Conservation (phyloP, 1,284 basidiomycete genomes). For the Moesziomyces sp. region DNA sequence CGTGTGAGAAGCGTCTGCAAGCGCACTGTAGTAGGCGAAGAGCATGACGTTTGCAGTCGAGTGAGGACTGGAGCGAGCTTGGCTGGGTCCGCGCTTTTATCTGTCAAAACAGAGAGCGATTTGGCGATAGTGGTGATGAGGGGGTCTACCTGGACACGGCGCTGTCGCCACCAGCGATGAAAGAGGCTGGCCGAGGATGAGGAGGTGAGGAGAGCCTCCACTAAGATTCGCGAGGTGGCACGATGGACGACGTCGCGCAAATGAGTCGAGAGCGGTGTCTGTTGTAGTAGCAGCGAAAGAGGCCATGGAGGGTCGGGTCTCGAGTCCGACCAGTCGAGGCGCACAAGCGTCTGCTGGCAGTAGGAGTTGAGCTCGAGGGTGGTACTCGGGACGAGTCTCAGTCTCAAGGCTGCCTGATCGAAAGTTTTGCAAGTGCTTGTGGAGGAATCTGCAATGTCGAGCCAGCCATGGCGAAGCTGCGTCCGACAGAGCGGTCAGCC, state of each 20-base stretch:
- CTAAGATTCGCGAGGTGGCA: conserved; percentile 17
- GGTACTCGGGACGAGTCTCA: conserved; percentile 12
- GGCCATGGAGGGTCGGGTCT: not conserved
- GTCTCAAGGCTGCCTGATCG: not conserved
- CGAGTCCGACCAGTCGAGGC: conserved; percentile 17
- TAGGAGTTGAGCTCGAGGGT: not conserved
- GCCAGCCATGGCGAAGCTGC: conserved; percentile 25
- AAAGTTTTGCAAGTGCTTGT: not conserved
- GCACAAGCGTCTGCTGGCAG: conserved; percentile 1
- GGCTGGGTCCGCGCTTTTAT: not conserved
- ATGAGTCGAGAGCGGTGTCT: conserved; percentile 1
- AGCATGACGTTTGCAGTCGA: not conserved
- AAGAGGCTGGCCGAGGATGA: conserved; percentile 16
- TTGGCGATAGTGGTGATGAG: conserved; percentile 22
- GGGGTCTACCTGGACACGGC: conserved; percentile 10
- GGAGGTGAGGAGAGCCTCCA: conserved; percentile 9
- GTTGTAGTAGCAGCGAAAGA: conserved; percentile 1
- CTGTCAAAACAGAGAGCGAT: conserved; percentile 12
- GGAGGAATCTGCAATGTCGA: conserved; percentile 8
- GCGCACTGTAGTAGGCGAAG: conserved; percentile 8
- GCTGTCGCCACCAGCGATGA: conserved; percentile 21
- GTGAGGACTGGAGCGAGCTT: conserved; percentile 3
- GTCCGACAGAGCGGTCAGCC: too few relatives aligned
- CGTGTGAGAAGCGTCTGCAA: conserved; percentile 9
- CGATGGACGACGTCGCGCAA: conserved; percentile 19